phyloP scores from a whole-genome alignment of 192 early-diverging fungal genomes.

The Backusella luteola region DNA sequence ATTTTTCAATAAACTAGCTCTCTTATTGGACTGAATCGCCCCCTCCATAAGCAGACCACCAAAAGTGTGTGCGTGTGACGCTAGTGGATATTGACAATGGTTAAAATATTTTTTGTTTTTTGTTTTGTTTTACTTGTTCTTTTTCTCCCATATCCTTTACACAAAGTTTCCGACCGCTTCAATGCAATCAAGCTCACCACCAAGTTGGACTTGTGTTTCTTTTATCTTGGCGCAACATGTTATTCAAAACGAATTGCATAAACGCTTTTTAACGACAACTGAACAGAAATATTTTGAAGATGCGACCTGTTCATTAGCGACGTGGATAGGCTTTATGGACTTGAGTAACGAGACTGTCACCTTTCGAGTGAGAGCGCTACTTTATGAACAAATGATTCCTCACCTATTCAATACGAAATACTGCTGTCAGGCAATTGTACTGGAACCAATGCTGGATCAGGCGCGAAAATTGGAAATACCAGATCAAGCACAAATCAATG shows the following conservation, averaged over 20 bases:
- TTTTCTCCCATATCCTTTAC: not conserved
- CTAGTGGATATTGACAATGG: not conserved
- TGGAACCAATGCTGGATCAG: not conserved
- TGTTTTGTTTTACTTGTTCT: not conserved
- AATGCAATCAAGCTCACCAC: slow-evolving; percentile 1
- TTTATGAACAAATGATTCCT: slow-evolving; percentile 77
- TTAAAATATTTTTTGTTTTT: not conserved
- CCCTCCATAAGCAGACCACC: too few species aligned
- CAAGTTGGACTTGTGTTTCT: slow-evolving; percentile 12
- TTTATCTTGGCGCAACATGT: slow-evolving; percentile 16
- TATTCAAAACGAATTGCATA: slow-evolving; percentile 13
- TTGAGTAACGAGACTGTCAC: slow-evolving; percentile 38
- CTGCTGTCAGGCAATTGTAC: slow-evolving; percentile 32
- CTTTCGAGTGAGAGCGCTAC: slow-evolving; percentile 67
- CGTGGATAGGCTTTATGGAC: slow-evolving; percentile 17
- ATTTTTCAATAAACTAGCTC: too few species aligned
- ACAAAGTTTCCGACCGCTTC: not conserved
- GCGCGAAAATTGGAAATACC: not conserved
- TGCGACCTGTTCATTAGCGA: slow-evolving; percentile 4
- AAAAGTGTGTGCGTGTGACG: not conserved
- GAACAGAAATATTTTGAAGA: slow-evolving; percentile 27
- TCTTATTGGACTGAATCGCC: too few species aligned
- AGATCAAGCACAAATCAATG: not conserved
- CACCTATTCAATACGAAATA: slow-evolving; percentile 46
- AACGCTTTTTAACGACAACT: not conserved